Evolutionary conservation across 1,284 basidiomycete genomes (phyloP).

Genomic region (Melampsora occidentalis): DNA sequence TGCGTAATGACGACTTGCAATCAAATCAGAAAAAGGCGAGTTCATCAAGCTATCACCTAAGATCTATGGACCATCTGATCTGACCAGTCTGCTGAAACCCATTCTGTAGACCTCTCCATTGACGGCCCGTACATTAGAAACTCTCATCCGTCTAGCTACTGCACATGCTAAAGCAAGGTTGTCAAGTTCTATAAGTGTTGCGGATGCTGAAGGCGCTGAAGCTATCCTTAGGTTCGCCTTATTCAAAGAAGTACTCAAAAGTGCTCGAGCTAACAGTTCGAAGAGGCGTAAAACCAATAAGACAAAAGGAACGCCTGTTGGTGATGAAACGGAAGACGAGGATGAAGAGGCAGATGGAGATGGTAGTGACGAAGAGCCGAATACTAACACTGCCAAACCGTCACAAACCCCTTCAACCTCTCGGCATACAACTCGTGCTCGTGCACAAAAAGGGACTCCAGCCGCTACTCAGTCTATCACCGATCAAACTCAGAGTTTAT

Average conservation of each 20-base stretch:
- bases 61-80: conserved; percentile 12
- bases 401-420: conserved; percentile 46
- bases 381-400: conserved; percentile 45
- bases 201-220: conserved; percentile 86
- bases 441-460: conserved; percentile 48
- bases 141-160: conserved; percentile 93
- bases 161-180: conserved; percentile 96
- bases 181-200: conserved; percentile 76
- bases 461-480: conserved; percentile 38
- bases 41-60: conserved; percentile 44
- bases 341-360: conserved; percentile 43
- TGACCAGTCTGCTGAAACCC: not conserved
- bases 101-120: conserved; percentile 66
- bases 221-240: conserved; percentile 94
- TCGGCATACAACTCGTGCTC: conserved; percentile 48
- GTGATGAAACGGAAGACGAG: conserved; percentile 46
- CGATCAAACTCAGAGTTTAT: conserved; percentile 41
- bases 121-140: conserved; percentile 97
- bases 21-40: conserved; percentile 81
- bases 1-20: conserved; percentile 89
- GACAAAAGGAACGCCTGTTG: conserved; percentile 43
- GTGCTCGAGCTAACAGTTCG: conserved; percentile 56
- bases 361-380: conserved; percentile 45
- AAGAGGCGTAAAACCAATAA: conserved; percentile 53
- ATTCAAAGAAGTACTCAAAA: conserved; percentile 91